Conservation (phyloP, 2,329 filamentous ascomycete species). For the Davidsoniella eucalypti region DNA sequence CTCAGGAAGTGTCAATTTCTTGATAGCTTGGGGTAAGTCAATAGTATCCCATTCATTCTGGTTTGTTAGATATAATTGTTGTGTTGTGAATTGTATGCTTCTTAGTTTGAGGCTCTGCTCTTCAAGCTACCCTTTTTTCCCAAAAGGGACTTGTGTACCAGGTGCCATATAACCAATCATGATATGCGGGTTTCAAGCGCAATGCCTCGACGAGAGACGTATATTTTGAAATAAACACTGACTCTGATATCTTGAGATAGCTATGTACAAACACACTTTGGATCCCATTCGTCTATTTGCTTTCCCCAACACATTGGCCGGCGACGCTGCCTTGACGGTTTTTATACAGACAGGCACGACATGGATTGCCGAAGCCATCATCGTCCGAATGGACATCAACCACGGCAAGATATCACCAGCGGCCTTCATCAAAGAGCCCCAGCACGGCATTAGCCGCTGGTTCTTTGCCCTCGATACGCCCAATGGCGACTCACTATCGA, state of each 20-base stretch:
- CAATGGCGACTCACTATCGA: slow-evolving; percentile 15
- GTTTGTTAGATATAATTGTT: background rate
- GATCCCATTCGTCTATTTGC: slow-evolving; percentile 30
- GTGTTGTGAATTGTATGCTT: background rate
- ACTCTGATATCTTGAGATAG: slow-evolving; percentile 17
- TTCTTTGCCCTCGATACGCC: slow-evolving; percentile 25
- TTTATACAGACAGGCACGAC: slow-evolving; percentile 34
- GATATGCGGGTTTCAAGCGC: background rate
- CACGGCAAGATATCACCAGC: slow-evolving; percentile 30
- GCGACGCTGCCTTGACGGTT: slow-evolving; percentile 34
- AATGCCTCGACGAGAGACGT: no score
- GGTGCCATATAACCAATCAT: no score
- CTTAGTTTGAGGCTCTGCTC: background rate
- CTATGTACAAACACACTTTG: slow-evolving; percentile 27
- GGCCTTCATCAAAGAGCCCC: slow-evolving; percentile 22
- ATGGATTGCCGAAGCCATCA: slow-evolving; percentile 31
- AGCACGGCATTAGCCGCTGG: slow-evolving; percentile 25
- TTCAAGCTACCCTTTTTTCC: no score
- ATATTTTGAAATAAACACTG: background rate
- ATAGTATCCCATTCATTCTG: background rate
- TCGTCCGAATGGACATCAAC: slow-evolving; percentile 32
- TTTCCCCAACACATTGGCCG: slow-evolving; percentile 34
- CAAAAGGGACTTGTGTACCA: no score
- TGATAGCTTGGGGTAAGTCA: slow-evolving; percentile 30
- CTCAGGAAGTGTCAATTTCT: slow-evolving; percentile 35